Conservation (phyloP, 1,284 basidiomycete species). For the Apiotrichum mycotoxinovorans region DNA sequence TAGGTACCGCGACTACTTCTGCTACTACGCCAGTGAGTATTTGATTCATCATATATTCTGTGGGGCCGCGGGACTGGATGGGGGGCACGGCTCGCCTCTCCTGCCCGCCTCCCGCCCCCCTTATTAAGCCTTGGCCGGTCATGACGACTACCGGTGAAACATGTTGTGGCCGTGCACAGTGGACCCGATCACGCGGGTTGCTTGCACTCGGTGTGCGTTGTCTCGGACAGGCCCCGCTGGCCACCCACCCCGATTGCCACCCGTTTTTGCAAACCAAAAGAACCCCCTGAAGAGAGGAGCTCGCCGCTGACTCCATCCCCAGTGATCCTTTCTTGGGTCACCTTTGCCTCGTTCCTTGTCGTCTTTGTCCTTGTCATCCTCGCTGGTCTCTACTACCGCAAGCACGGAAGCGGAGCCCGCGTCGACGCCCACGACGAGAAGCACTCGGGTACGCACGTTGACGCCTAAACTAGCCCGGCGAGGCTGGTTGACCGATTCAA, state of each 20-base stretch:
- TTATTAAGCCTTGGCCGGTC: not conserved
- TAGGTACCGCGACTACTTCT: conserved; percentile 8
- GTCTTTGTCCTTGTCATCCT: conserved; percentile 10
- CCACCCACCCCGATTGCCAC: not conserved
- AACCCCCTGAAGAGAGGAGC: too few relatives aligned
- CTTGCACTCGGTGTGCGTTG: too few relatives aligned
- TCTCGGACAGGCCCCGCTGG: too few relatives aligned
- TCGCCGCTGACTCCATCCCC: not conserved
- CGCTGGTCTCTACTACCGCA: conserved; percentile 20
- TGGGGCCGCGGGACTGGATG: not conserved
- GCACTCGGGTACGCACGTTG: not conserved
- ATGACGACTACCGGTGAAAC: too few relatives aligned
- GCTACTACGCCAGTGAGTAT: conserved; percentile 11
- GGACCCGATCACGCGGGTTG: too few relatives aligned
- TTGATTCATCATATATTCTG: too few relatives aligned
- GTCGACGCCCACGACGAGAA: not conserved
- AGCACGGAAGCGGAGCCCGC: not conserved
- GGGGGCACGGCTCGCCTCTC: too few relatives aligned
- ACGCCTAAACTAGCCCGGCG: not conserved
- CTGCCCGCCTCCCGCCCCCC: too few relatives aligned
- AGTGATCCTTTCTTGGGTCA: conserved; percentile 17
- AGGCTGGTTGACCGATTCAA: not conserved
- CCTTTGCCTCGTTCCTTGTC: conserved; percentile 11
- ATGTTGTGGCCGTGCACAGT: too few relatives aligned
- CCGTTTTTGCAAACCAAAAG: not conserved